Conservation (phyloP, 495 filamentous ascomycete species). For the Hyaloscypha finlandica region DNA sequence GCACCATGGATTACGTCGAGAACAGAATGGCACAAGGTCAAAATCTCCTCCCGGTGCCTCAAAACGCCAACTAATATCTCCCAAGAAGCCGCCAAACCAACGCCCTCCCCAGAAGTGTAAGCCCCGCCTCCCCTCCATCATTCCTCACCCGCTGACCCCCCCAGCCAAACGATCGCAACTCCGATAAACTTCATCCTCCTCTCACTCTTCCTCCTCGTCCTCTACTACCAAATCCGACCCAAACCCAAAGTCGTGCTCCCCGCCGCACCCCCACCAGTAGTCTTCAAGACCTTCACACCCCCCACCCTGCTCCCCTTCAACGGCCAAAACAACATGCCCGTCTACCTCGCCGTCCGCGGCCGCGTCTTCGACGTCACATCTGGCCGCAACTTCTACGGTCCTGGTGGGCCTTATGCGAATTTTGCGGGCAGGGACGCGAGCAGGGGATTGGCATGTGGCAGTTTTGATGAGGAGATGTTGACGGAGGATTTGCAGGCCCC, state of each 20-base stretch:
- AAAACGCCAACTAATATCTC: constrained; percentile 25
- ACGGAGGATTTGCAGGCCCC: constrained; percentile 88
- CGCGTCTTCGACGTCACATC: constrained; percentile 89
- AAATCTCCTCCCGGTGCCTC: constrained; percentile 24
- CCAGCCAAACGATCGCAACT: constrained; percentile 63
- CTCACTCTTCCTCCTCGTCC: constrained; percentile 65
- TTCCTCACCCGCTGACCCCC: constrained; percentile 26
- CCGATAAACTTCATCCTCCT: constrained; percentile 80
- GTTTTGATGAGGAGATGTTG: constrained; percentile 96
- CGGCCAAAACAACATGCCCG: constrained; percentile 69
- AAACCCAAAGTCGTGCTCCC: constrained; percentile 61
- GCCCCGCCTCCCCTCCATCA: constrained; percentile 6
- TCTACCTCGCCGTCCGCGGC: constrained; percentile 91
- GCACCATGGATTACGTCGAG: constrained; percentile 57
- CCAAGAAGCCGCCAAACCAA: constrained; percentile 31
- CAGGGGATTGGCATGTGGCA: constrained; percentile 84
- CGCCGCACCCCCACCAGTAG: constrained; percentile 67
- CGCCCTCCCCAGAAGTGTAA: constrained; percentile 26
- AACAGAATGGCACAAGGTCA: constrained; percentile 52
- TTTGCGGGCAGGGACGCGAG: constrained; percentile 90
- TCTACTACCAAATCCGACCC: constrained; percentile 66
- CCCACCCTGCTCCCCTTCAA: constrained; percentile 85
- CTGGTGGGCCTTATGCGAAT: constrained; percentile 83
- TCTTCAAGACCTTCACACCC: constrained; percentile 92
- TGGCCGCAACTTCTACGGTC: constrained; percentile 78